Evolutionary conservation across 2,329 filamentous ascomycete genomes (phyloP), one percentile per base, ranked within the genome.

Genomic region (Cladobotryum protrusum): DNA sequence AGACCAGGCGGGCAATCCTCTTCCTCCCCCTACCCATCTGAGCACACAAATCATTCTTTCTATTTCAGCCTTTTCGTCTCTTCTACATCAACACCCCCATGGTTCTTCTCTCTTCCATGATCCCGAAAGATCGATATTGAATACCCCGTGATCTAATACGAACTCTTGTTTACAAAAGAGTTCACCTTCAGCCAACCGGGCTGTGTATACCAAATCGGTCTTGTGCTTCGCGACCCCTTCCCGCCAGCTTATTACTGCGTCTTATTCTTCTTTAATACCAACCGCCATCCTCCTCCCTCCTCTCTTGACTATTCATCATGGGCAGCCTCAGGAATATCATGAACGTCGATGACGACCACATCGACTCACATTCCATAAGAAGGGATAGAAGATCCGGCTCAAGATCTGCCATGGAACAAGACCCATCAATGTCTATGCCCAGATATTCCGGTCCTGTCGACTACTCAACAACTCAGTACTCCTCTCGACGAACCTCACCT

Each of bases 311-410:
- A 58, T 60, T 64, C 63, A 65, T 64, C 67, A 79, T 81, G 77
- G 71, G 75, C 57, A 77, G 74, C 61, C 71, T 81, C 56, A 73
- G 72, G 59, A 76, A 76, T 60, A 81, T 81, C 63, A 79, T 81
- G 73, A 77, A 79, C 63, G 67, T 71, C 59, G 73, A 76, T 59
- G 74, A 78, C 58, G 75, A 76, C 58, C 67, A 71, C 54, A 63
- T 63, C 52, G 67, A 71, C 56, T 61, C 70, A 50, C 64, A 63
- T 61, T 57, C 66, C 61, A 67, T 70, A 72, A 76, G 73, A 72
- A 76, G 66, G 67, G 65, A 68, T 60, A 65, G 64, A 56, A 65
- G 65, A 60, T 63, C 72, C 60, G 61, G 60, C 61, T 68, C 66
- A 63, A 65, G 63, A 50, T 56, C 60, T 35, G 55, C 60, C 49